Evolutionary conservation across 345 rosid species (phyloP).

Genomic region (Hypericum androsaemum): DNA sequence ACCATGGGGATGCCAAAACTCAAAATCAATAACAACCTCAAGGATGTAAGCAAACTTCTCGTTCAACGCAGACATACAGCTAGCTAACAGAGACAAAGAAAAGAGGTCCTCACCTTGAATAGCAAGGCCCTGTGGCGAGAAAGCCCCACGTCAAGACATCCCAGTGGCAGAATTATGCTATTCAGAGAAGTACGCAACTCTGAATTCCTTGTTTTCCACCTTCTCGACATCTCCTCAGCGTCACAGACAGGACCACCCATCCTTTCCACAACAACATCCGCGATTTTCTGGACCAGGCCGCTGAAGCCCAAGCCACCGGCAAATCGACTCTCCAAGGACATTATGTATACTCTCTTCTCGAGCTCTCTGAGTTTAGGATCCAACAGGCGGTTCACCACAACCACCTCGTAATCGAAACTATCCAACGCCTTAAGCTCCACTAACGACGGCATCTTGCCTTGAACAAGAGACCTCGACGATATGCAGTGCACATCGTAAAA

Average conservation of each 20-base stretch:
- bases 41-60: too few relatives aligned
- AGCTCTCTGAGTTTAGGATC: conserved; percentile 70
- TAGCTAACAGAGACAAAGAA: conserved; percentile 7
- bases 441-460: conserved; percentile 72
- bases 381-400: conserved; percentile 63
- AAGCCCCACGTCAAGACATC: conserved; percentile 75
- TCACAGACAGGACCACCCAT: conserved; percentile 90
- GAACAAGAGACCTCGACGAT: conserved; percentile 45
- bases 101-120: conserved; percentile 57
- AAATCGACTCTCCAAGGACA: conserved; percentile 40
- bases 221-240: conserved; percentile 69
- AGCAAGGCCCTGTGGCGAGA: conserved; percentile 96
- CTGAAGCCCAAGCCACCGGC: conserved; percentile 35
- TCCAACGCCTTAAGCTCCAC: conserved; percentile 73
- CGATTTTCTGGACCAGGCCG: conserved; percentile 72
- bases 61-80: not conserved
- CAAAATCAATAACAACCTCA: not conserved
- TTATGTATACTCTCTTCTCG: conserved; percentile 41
- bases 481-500: conserved; percentile 74
- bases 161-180: conserved; percentile 68
- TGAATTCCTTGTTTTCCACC: conserved; percentile 57
- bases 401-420: conserved; percentile 62
- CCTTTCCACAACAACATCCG: conserved; percentile 72
- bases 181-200: conserved; percentile 56
- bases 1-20: not conserved